Base-by-base conservation (phyloP, 2,329 filamentous ascomycete genomes). In the Aspergillus novofumigatus region DNA sequence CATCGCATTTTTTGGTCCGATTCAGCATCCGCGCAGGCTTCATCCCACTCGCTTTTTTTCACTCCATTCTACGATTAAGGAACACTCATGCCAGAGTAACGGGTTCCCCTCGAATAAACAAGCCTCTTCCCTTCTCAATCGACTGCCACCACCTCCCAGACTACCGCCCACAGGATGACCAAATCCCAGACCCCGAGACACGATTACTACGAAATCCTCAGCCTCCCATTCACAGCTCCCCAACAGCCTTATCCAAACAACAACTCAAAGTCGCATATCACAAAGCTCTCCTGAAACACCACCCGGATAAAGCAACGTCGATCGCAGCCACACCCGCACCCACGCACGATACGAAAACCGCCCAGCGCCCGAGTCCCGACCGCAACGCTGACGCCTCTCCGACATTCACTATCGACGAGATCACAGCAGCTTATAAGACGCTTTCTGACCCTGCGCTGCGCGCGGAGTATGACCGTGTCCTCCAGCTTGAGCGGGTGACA, bases 391-490 rank as follows among this genome's bases (percentile, higher is more conserved):
- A 38, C 17, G 14, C 32, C 14, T 38, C 32, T 7, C 32, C 14
- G 32, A 38, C 20, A 9, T 75, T 69, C 56, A 81, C 80, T 10
- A 74, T 87, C 50, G 85, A 87, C 66, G 76, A 83, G 49, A 84
- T 87, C 28, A 81, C 80, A 20, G 69, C 78, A n/a, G 85, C 85
- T 3, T 86, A 84, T 67, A 79, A 78, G 52, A 78, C 78, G 1
- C 77, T 87, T 2, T 75, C 76, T 0, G 73, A 82, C 48, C 72
- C 79, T 0, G 45, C 50, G 1, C 59, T 71, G 6, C 78, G 78
- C 41, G 65, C 69, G 0, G 80, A 81, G 51, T 86, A 85, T 63
- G 79, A 85, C 62, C 74, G 73, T 3, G 57, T 65, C 1, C 70
- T 81, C 48, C 69, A 71, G 17, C 62, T 78, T 23, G 69, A 72